Conservation (phyloP, 495 filamentous ascomycete species). For the Eremomyces bilateralis region DNA sequence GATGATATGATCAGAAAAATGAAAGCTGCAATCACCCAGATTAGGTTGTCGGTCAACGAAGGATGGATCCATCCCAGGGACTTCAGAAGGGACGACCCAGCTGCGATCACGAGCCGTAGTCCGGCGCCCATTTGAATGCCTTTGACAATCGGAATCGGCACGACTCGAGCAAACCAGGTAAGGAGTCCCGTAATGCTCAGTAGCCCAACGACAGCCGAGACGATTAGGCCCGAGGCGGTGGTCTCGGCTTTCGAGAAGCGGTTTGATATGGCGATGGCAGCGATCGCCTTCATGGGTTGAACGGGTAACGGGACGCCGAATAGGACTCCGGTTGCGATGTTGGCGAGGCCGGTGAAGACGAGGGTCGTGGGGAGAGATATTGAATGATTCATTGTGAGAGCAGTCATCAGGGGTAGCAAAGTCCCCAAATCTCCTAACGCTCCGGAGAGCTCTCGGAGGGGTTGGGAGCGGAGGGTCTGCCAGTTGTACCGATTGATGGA, state of each 20-base stretch:
- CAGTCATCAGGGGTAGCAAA: slow-evolving; percentile 70
- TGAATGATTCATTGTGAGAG: slow-evolving; percentile 47
- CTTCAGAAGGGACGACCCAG: slow-evolving; percentile 38
- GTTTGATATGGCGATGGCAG: slow-evolving; percentile 57
- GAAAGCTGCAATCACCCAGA: slow-evolving; percentile 52
- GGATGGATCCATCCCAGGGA: slow-evolving; percentile 35
- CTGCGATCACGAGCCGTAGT: slow-evolving; percentile 52
- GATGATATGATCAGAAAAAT: slow-evolving; percentile 37
- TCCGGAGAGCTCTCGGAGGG: slow-evolving; percentile 69
- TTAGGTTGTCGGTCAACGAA: slow-evolving; percentile 45
- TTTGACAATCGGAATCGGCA: slow-evolving; percentile 73
- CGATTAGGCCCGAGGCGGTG: slow-evolving; percentile 58
- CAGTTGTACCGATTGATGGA: slow-evolving; percentile 23
- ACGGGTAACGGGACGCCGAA: slow-evolving; percentile 80
- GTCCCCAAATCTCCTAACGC: slow-evolving; percentile 82
- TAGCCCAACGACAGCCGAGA: slow-evolving; percentile 45
- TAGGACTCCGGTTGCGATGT: slow-evolving; percentile 54
- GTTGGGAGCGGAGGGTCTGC: slow-evolving; percentile 27
- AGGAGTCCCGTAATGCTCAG: slow-evolving; percentile 59
- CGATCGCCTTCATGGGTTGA: slow-evolving; percentile 55
- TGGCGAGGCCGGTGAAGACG: slow-evolving; percentile 69
- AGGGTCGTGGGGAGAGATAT: slow-evolving; percentile 69
- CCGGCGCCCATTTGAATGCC: slow-evolving; percentile 89
- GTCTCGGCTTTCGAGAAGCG: slow-evolving; percentile 42
- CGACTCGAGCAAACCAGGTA: slow-evolving; percentile 39